phyloP scores from a whole-genome alignment of 495 filamentous ascomycete species.

The Pseudevernia furfuracea region DNA sequence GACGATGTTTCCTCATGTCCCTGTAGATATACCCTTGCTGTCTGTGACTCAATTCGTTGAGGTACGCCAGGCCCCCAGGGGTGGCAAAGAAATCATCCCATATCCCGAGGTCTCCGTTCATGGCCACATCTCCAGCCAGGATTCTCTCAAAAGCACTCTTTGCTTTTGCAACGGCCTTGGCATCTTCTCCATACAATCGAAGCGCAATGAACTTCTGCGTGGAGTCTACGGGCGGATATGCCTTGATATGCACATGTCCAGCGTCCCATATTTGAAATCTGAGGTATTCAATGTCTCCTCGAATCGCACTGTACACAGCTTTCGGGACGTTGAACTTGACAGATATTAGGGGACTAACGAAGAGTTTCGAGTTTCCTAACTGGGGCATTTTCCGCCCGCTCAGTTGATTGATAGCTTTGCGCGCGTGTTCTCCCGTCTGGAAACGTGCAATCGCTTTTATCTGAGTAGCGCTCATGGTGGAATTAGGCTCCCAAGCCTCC shows the following conservation, averaged over 20 bases:
- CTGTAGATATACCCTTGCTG: constrained; percentile 13
- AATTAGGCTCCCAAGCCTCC: neutral
- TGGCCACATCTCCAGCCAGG: constrained; percentile 16
- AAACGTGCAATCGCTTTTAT: constrained; percentile 13
- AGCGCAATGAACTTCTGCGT: constrained; percentile 24
- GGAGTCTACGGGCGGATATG: constrained; percentile 25
- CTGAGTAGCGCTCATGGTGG: neutral
- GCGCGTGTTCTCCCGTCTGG: neutral
- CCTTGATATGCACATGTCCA: constrained; percentile 28
- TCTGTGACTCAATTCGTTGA: neutral
- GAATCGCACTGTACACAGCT: constrained; percentile 33
- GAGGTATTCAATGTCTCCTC: constrained; percentile 29
- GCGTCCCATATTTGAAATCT: constrained; percentile 27
- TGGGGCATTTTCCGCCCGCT: neutral
- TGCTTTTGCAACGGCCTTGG: constrained; percentile 18
- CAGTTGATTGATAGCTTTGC: constrained; percentile 1
- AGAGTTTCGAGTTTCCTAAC: constrained; percentile 25
- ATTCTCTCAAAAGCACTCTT: constrained; percentile 19
- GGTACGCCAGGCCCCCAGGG: constrained; percentile 16
- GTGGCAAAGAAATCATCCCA: constrained; percentile 30
- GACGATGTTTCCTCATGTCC: constrained; percentile 7
- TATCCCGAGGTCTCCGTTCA: constrained; percentile 24
- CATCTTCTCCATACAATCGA: constrained; percentile 18
- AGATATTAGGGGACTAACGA: constrained; percentile 29
- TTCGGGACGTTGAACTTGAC: constrained; percentile 33